A percentile compares a stretch with the other conserved stretches of the same genome.
Conservation (phyloP, 2,329 filamentous ascomycete genomes). For the Apiospora saccharicola region DNA sequence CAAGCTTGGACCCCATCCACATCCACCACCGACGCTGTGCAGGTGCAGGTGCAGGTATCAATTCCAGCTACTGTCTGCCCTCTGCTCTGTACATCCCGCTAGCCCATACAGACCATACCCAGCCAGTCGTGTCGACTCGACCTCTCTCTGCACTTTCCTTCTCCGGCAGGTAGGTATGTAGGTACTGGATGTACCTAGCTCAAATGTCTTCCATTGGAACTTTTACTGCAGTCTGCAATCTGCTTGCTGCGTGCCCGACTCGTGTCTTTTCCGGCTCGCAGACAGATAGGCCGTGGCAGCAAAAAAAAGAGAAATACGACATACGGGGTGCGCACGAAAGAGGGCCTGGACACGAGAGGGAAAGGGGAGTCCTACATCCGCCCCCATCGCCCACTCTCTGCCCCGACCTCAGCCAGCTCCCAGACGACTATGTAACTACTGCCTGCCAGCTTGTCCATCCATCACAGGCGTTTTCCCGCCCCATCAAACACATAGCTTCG, state of each 20-base stretch:
- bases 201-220: background rate
- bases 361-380: background rate
- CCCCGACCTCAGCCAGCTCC: background rate
- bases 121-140: background rate
- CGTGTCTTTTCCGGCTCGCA: background rate
- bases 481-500: constrained; percentile 14
- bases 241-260: background rate
- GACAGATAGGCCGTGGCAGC: background rate
- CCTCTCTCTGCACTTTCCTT: constrained; percentile 2
- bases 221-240: no score
- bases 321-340: background rate
- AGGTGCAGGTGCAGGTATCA: background rate
- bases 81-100: background rate
- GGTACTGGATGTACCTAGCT: background rate
- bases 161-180: background rate
- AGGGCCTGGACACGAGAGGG: background rate
- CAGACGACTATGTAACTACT: background rate
- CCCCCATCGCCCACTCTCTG: constrained; percentile 11
- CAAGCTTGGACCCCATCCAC: constrained; percentile 22
- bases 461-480: constrained; percentile 12
- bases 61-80: background rate
- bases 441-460: constrained; percentile 1
- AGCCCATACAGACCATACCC: background rate
- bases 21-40: background rate
- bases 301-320: background rate